Percentiles rank a stretch among this genome's conserved stretches.
Conservation (phyloP, 2,329 filamentous ascomycete species). For the Aureobasidium sp. region DNA sequence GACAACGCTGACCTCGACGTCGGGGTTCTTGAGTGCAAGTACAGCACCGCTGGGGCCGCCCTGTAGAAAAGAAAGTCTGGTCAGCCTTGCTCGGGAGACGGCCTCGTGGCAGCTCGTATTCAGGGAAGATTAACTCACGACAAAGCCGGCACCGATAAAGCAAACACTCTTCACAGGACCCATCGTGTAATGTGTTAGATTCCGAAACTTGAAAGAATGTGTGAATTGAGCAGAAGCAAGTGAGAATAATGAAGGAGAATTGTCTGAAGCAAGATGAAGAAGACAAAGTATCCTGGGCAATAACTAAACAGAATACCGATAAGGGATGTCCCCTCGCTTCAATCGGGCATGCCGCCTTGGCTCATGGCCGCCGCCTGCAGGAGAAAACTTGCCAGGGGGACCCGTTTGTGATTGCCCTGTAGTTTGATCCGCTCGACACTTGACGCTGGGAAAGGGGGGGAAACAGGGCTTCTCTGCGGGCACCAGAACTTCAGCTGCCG, state of each 20-base stretch:
- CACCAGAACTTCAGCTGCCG: too few species aligned
- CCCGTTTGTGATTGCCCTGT: too few species aligned
- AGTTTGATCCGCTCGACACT: too few species aligned
- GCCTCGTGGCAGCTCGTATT: constrained; percentile 2
- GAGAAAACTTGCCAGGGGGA: too few species aligned
- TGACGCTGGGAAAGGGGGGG: too few species aligned
- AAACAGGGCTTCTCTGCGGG: too few species aligned
- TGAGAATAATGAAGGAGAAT: neutral
- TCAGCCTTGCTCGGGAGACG: neutral
- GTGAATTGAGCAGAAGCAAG: neutral
- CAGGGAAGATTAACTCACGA: constrained; percentile 10
- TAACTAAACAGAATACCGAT: neutral
- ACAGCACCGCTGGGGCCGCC: constrained; percentile 63
- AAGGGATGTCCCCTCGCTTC: neutral
- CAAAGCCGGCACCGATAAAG: constrained; percentile 14
- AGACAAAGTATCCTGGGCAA: neutral
- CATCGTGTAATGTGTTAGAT: neutral
- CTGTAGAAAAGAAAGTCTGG: neutral
- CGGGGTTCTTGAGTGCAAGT: constrained; percentile 63
- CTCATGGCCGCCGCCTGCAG: too few species aligned
- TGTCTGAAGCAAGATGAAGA: neutral
- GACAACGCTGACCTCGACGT: constrained; percentile 64
- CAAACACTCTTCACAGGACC: constrained; percentile 9
- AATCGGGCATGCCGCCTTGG: too few species aligned
- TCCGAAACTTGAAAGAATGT: neutral